phyloP scores from a whole-genome alignment of 2,329 filamentous ascomycete genomes.

The Fusarium sp. region DNA sequence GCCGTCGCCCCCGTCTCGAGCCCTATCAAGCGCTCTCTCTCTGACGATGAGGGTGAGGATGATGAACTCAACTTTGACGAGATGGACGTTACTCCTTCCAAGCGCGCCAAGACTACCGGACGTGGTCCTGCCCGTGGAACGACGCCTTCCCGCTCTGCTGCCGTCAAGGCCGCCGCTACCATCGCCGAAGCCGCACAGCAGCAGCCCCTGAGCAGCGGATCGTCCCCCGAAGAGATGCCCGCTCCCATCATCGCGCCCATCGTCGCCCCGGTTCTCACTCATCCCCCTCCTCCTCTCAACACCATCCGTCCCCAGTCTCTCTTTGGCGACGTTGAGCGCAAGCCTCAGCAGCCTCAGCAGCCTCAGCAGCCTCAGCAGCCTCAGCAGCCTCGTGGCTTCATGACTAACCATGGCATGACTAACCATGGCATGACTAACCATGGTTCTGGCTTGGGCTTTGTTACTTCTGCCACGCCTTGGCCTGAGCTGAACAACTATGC shows the following conservation, averaged over 20 bases:
- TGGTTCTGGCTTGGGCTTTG: constrained; percentile 1
- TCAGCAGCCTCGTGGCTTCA: background rate
- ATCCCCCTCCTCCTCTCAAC: background rate
- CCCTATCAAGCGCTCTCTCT: constrained; percentile 44
- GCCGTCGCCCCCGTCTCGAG: constrained; percentile 7
- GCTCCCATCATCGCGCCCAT: constrained; percentile 2
- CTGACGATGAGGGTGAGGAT: constrained; percentile 45
- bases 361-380: constrained; percentile 6
- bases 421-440: background rate
- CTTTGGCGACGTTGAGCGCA: constrained; percentile 41
- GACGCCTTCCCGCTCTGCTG: constrained; percentile 49
- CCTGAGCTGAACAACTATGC: background rate
- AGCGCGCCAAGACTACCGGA: constrained; percentile 46
- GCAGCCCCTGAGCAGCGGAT: constrained; percentile 47
- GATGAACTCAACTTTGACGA: constrained; percentile 48
- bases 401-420: background rate
- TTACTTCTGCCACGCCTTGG: background rate
- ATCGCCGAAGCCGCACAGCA: constrained; percentile 47
- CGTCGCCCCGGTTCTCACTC: background rate
- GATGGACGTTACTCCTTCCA: constrained; percentile 53
- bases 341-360: constrained; percentile 7
- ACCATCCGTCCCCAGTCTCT: constrained; percentile 21
- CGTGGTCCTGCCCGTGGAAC: constrained; percentile 33
- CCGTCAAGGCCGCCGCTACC: constrained; percentile 49
- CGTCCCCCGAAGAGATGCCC: constrained; percentile 36